Conservation (phyloP, 2,329 filamentous ascomycete species). For the Periconia digitata region DNA sequence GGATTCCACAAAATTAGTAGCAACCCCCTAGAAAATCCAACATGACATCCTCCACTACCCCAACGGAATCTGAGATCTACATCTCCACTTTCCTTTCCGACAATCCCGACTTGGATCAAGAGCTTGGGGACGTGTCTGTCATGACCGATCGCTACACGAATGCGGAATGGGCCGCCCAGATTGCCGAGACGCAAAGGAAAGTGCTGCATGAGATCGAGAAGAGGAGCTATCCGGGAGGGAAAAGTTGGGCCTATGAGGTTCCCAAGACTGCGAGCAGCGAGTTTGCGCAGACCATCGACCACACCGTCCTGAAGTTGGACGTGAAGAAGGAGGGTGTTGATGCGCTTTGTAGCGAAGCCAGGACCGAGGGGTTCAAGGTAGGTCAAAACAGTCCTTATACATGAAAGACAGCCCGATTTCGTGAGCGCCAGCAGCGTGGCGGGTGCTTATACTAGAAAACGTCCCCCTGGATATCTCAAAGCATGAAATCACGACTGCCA, state of each 20-base stretch:
- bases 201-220: constrained; percentile 32
- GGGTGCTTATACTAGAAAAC: too few species aligned
- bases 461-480: too few species aligned
- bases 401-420: too few species aligned
- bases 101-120: constrained; percentile 31
- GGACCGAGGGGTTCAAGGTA: constrained; percentile 49
- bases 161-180: constrained; percentile 47
- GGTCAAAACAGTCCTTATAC: too few species aligned
- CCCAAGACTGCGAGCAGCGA: constrained; percentile 30
- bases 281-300: constrained; percentile 48
- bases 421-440: too few species aligned
- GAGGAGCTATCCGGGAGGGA: constrained; percentile 21
- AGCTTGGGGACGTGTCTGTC: constrained; percentile 28
- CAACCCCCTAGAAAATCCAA: constrained; percentile 4
- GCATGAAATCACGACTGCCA: too few species aligned
- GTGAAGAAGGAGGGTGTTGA: constrained; percentile 54
- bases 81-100: constrained; percentile 37
- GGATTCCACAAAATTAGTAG: neutral
- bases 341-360: constrained; percentile 58
- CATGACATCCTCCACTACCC: constrained; percentile 23
- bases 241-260: constrained; percentile 22
- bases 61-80: constrained; percentile 37
- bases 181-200: constrained; percentile 38
- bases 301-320: constrained; percentile 54
- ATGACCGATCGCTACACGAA: constrained; percentile 51